Evolutionary conservation across 2,329 filamentous ascomycete species (phyloP).

Genomic region (Neonectria ditissima): DNA sequence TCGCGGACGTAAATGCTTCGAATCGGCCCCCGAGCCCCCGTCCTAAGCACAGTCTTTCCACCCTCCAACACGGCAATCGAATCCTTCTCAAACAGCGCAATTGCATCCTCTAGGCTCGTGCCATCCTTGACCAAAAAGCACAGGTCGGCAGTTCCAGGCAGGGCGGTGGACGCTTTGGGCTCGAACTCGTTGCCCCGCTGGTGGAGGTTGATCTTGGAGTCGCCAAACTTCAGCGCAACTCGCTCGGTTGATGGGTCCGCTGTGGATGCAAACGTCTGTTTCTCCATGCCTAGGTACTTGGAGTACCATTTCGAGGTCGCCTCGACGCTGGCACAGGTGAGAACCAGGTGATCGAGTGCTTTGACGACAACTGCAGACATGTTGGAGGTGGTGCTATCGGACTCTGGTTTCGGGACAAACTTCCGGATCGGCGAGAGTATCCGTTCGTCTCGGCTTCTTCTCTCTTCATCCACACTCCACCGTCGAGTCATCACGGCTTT

Average conservation of each 20-base stretch:
- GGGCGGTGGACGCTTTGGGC: conserved; percentile 65
- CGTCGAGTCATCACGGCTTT: not conserved
- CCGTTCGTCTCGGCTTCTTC: not conserved
- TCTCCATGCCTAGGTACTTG: conserved; percentile 66
- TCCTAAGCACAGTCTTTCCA: conserved; percentile 63
- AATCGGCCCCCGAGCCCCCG: conserved; percentile 66
- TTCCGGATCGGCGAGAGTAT: not conserved
- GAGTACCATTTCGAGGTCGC: conserved; percentile 67
- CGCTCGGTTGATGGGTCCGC: conserved; percentile 51
- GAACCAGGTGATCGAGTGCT: conserved; percentile 70
- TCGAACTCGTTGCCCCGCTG: conserved; percentile 69
- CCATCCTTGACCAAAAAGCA: conserved; percentile 67
- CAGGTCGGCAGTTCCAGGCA: conserved; percentile 69
- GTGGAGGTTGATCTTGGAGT: conserved; percentile 72
- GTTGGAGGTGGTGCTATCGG: not conserved
- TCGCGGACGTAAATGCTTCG: conserved; percentile 71
- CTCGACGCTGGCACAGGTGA: conserved; percentile 65
- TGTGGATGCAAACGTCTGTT: conserved; percentile 61
- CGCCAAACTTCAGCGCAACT: conserved; percentile 67
- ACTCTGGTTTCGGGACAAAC: not conserved
- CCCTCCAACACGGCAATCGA: conserved; percentile 64
- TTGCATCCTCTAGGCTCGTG: conserved; percentile 58
- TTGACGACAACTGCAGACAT: conserved; percentile 45
- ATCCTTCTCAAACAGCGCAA: conserved; percentile 54
- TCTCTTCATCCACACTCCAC: not conserved